phyloP scores from a whole-genome alignment of 306 rosid species.

The Delonix regia region DNA sequence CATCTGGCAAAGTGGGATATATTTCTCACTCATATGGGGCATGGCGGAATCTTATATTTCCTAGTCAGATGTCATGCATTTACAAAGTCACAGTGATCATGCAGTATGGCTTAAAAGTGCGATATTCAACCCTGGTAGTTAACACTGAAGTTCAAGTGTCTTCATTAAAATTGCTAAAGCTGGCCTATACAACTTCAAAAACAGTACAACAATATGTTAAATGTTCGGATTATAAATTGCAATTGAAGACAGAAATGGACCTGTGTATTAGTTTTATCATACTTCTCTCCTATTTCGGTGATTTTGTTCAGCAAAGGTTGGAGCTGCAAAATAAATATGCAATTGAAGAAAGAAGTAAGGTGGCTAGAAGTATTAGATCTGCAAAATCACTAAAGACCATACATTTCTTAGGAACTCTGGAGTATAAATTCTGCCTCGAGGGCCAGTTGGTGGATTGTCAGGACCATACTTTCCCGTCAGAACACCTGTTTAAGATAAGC shows the following conservation, averaged over 20 bases:
- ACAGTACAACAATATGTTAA: neutral
- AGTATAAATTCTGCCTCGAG: slow-evolving; percentile 78
- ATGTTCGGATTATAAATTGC: slow-evolving; percentile 11
- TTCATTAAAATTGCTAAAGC: too few relatives aligned
- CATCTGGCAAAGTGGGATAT: neutral
- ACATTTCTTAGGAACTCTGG: slow-evolving; percentile 73
- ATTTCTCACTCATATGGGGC: neutral
- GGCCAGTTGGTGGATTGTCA: slow-evolving; percentile 79
- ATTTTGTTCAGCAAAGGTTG: slow-evolving; percentile 80
- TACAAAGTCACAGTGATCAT: too few relatives aligned
- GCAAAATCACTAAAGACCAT: slow-evolving; percentile 7
- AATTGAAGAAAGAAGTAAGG: slow-evolving; percentile 37
- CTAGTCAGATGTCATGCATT: neutral
- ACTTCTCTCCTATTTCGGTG: slow-evolving; percentile 63
- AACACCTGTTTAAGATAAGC: slow-evolving; percentile 54
- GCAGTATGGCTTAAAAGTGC: neutral
- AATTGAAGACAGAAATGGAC: slow-evolving; percentile 43
- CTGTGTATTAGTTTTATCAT: slow-evolving; percentile 73
- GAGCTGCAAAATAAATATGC: slow-evolving; percentile 59
- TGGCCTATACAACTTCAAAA: neutral
- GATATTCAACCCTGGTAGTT: neutral
- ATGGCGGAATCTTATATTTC: neutral
- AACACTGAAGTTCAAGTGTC: too few relatives aligned
- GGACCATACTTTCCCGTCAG: slow-evolving; percentile 90
- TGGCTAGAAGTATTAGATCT: slow-evolving; percentile 7